A percentile compares a stretch with the other conserved stretches of the same genome.
These are phyloP conservation scores for Fusarium denticulatum DNA, from an alignment of 2,329 filamentous ascomycete genomes.

Conservation along the genomic window DNA sequence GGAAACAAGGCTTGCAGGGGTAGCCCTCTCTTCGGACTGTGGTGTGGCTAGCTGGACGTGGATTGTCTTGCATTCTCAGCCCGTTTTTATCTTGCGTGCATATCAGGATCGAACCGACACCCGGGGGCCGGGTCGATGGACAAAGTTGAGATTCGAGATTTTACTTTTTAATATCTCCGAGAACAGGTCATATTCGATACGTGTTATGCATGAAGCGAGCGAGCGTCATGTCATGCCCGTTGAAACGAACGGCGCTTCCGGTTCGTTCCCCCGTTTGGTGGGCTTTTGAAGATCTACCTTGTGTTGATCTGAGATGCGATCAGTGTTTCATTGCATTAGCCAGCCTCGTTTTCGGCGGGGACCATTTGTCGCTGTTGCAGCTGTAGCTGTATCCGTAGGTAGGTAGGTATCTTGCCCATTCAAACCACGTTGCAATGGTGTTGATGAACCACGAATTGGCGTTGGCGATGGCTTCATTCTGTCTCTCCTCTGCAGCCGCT, in stretches of 20 bases:
- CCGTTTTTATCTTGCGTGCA: conserved; percentile 7
- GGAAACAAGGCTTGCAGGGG: conserved; percentile 28
- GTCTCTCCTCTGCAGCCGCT: background rate
- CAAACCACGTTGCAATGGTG: background rate
- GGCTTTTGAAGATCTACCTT: background rate
- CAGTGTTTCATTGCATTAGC: background rate
- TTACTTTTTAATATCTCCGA: background rate
- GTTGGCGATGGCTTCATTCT: background rate
- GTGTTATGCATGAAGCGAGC: background rate
- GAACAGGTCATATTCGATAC: conserved; percentile 1
- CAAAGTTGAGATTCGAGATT: background rate
- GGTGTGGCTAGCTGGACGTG: background rate
- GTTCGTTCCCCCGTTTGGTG: background rate
- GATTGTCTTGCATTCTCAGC: background rate
- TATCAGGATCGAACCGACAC: conserved; percentile 9
- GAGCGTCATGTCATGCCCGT: background rate
- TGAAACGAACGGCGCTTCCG: background rate
- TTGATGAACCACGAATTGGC: background rate
- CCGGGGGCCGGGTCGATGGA: conserved; percentile 17
- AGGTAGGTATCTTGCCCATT: background rate
- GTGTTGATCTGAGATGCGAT: background rate
- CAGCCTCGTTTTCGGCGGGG: background rate
- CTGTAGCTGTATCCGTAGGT: background rate
- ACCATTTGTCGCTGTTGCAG: background rate
- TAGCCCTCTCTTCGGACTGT: background rate